Percentiles rank a stretch among this genome's conserved stretches.
Conservation (phyloP, 1,284 basidiomycete species). For the Amylostereum areolatum region DNA sequence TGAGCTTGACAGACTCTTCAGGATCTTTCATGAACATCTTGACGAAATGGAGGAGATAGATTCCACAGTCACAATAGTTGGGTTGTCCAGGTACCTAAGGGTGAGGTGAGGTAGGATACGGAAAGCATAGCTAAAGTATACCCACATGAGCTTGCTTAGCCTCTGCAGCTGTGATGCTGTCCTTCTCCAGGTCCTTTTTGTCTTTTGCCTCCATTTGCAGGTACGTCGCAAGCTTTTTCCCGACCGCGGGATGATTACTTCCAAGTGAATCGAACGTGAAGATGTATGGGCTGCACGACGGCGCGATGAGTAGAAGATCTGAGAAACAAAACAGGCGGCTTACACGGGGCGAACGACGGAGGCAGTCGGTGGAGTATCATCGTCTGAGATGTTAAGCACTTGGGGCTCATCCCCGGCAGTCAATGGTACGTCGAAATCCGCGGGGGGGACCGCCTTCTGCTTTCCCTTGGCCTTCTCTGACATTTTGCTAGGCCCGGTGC, state of each 20-base stretch:
- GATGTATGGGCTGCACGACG: no score
- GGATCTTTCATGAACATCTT: slow-evolving; percentile 63
- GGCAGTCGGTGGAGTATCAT: background rate
- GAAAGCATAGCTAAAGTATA: background rate
- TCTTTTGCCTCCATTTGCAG: slow-evolving; percentile 76
- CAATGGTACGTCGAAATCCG: no score
- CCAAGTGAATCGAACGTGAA: slow-evolving; percentile 88
- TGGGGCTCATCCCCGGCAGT: background rate
- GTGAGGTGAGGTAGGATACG: background rate
- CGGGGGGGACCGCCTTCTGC: slow-evolving; percentile 4
- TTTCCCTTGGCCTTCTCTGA: slow-evolving; percentile 6
- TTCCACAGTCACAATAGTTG: slow-evolving; percentile 83
- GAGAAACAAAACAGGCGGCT: no score
- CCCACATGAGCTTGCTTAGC: slow-evolving; percentile 45
- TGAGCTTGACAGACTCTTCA: slow-evolving; percentile 33
- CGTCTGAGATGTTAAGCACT: slow-evolving; percentile 1
- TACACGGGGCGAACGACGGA: no score
- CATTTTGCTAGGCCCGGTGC: background rate
- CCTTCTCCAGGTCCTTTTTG: slow-evolving; percentile 48
- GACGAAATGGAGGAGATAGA: slow-evolving; percentile 80
- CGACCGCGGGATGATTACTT: slow-evolving; percentile 56
- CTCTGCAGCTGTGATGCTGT: slow-evolving; percentile 34
- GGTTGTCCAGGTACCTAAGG: slow-evolving; percentile 71
- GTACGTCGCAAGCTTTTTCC: slow-evolving; percentile 61
- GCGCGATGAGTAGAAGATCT: no score